Base-by-base conservation (phyloP, 1,284 basidiomycete species). In the Sporisorium graminicola region DNA sequence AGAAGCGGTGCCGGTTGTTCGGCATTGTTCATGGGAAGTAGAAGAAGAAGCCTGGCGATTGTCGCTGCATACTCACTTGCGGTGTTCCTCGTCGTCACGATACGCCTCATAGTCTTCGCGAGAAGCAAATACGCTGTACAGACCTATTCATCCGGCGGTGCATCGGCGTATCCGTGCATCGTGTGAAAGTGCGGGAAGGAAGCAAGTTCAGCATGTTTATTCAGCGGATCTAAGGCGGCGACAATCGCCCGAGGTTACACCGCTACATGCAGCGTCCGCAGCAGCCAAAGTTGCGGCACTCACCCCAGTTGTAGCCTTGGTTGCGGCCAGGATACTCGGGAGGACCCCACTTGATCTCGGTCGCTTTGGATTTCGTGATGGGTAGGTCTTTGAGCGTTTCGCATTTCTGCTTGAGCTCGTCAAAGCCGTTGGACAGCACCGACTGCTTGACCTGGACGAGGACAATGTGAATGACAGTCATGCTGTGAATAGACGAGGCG, bases 271-370 rank as follows among this genome's bases (percentile, higher is more conserved):
- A 51, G 20, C 33, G 5, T 35, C 13, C 18, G 9, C 12, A 20
- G 33, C 18, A 13, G 47, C 57, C n/a, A n/a, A 40, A n/a, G 27
- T n/a, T 26, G 13, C 16, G 10, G 6, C 5, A 58, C 74, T 73
- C 43, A 77, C 74, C 74, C 74, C 74, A 82, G 65, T 82, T 79
- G 68, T 74, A 82, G 53, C 80, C 80, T 35, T 82, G 70, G 58
- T 76, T 64, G 35, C 80, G 77, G 7, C 64, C 67, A 37, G 77
- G 73, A 61, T 78, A 82, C 10, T 63, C 67, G 24, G 80, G 80
- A 13, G 77, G 79, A 2, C 80, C 79, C 74, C 79, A 80, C 53
- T 76, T 77, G 66, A 81, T 52, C 63, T 79, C 70, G 29, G 62
- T 62, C 44, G 65, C 74, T 43, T 76, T 78, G n/a, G 72, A 63